Percentiles rank a stretch among this genome's conserved stretches.
These are phyloP conservation scores for Penicillium sp. DNA, from an alignment of 2,329 filamentous ascomycete species.

Conservation along the genomic window DNA sequence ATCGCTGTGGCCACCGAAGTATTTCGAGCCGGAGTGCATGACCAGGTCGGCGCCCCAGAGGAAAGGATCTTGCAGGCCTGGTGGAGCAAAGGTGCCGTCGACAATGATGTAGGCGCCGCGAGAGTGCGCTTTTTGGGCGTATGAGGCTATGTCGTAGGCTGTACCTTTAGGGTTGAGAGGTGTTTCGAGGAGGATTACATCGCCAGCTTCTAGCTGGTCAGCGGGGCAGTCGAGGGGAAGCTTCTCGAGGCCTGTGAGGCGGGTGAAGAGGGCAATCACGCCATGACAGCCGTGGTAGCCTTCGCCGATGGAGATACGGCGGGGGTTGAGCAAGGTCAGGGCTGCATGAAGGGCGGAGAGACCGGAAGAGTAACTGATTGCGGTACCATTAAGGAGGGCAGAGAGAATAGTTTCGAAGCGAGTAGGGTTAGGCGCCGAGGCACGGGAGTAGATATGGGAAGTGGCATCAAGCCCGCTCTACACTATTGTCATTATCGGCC, in stretches of 20 bases:
- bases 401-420: constrained; percentile 83
- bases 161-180: constrained; percentile 88
- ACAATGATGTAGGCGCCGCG: constrained; percentile 76
- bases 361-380: constrained; percentile 79
- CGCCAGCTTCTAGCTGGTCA: constrained; percentile 69
- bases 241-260: constrained; percentile 72
- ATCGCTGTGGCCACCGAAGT: constrained; percentile 93
- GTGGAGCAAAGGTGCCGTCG: constrained; percentile 90
- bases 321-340: constrained; percentile 79
- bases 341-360: constrained; percentile 86
- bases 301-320: constrained; percentile 74
- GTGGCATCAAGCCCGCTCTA: constrained; percentile 26
- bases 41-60: constrained; percentile 76
- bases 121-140: constrained; percentile 69
- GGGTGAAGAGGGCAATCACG: constrained; percentile 70
- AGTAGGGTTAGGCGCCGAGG: constrained; percentile 74
- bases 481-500: not conserved
- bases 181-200: constrained; percentile 89
- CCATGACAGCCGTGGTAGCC: constrained; percentile 96
- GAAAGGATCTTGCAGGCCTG: constrained; percentile 85
- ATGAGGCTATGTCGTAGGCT: constrained; percentile 70
- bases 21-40: constrained; percentile 95
- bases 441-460: constrained; percentile 79
- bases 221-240: constrained; percentile 69
- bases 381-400: constrained; percentile 64